A percentile compares a stretch with the other conserved stretches of the same genome.
These are phyloP conservation scores for Pleurostoma richardsiae DNA, from an alignment of 2,329 filamentous ascomycete genomes.

Conservation along the genomic window DNA sequence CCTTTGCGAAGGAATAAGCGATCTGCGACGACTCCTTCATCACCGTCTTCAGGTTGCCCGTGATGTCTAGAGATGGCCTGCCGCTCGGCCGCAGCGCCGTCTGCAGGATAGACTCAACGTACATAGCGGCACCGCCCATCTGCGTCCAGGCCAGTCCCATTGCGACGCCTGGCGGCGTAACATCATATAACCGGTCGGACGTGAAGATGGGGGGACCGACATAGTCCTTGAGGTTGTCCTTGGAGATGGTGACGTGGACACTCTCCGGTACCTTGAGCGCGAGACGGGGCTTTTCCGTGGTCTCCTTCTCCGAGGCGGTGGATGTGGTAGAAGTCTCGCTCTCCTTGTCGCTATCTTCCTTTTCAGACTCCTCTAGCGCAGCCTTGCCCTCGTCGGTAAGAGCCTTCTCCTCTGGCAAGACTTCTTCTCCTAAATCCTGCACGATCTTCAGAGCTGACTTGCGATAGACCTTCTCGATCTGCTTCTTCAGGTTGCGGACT, in stretches of 20 bases:
- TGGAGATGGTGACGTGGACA: conserved; percentile 81
- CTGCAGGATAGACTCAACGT: conserved; percentile 95
- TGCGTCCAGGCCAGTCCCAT: conserved; percentile 99
- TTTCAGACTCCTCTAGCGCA: conserved; percentile 65
- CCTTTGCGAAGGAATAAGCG: conserved; percentile 93
- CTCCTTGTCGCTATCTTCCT: conserved; percentile 45
- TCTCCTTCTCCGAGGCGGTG: conserved; percentile 50
- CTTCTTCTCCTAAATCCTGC: conserved; percentile 84
- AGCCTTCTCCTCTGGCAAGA: conserved; percentile 72
- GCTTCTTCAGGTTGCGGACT: conserved; percentile 96
- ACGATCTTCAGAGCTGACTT: conserved; percentile 98
- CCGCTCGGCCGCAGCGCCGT: conserved; percentile 69
- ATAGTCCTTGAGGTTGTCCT: conserved; percentile 91
- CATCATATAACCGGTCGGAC: conserved; percentile 90
- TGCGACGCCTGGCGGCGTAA: conserved; percentile 86
- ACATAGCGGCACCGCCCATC: conserved; percentile 92
- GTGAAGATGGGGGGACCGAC: conserved; percentile 95
- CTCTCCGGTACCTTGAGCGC: conserved; percentile 78
- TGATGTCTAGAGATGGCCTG: conserved; percentile 78
- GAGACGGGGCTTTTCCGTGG: conserved; percentile 66
- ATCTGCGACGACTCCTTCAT: conserved; percentile 98
- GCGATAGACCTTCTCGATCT: conserved; percentile 98
- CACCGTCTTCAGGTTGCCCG: conserved; percentile 88
- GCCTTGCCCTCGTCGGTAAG: conserved; percentile 82
- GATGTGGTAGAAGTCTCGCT: conserved; percentile 20